phyloP scores from a whole-genome alignment of 768 basidiomycete species.

The Postia placenta region DNA sequence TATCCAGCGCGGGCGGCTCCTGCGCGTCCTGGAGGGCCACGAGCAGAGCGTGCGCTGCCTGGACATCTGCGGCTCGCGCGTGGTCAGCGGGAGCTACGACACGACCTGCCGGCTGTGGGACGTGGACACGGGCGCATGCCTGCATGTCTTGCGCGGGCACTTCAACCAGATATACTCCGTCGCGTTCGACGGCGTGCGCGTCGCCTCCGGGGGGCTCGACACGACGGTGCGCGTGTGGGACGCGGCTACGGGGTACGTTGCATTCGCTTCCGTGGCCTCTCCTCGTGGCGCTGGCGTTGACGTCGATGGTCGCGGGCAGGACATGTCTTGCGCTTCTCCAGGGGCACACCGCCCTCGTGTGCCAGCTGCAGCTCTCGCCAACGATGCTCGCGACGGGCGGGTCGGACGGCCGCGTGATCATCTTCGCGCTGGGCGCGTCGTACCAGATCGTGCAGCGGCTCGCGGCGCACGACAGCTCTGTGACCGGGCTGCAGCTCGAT shows the following conservation, averaged over 20 bases:
- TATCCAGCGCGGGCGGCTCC: constrained; percentile 66
- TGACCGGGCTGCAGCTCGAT: constrained; percentile 87
- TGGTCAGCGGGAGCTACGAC: constrained; percentile 94
- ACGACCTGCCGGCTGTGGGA: constrained; percentile 88
- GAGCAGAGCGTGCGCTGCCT: constrained; percentile 77
- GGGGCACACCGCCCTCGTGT: constrained; percentile 90
- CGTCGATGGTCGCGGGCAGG: constrained; percentile 30
- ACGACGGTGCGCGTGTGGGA: constrained; percentile 94
- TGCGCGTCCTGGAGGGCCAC: constrained; percentile 73
- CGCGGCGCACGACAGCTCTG: constrained; percentile 82
- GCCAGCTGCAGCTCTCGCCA: constrained; percentile 77
- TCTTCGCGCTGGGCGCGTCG: constrained; percentile 48
- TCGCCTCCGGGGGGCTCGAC: constrained; percentile 87
- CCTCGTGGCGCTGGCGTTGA: neutral
- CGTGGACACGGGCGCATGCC: constrained; percentile 81
- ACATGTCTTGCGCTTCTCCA: constrained; percentile 79
- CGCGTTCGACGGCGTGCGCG: constrained; percentile 77
- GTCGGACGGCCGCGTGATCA: constrained; percentile 82
- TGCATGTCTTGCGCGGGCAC: constrained; percentile 79
- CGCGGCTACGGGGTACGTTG: constrained; percentile 69
- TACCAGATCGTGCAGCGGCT: constrained; percentile 50
- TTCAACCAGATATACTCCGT: constrained; percentile 87
- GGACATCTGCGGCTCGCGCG: constrained; percentile 77
- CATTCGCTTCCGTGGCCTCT: neutral
- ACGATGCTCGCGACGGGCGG: constrained; percentile 73